These are phyloP conservation scores for Mortierella sp. DNA, from an alignment of 371 early-diverging fungal genomes.

Conservation along the genomic window DNA sequence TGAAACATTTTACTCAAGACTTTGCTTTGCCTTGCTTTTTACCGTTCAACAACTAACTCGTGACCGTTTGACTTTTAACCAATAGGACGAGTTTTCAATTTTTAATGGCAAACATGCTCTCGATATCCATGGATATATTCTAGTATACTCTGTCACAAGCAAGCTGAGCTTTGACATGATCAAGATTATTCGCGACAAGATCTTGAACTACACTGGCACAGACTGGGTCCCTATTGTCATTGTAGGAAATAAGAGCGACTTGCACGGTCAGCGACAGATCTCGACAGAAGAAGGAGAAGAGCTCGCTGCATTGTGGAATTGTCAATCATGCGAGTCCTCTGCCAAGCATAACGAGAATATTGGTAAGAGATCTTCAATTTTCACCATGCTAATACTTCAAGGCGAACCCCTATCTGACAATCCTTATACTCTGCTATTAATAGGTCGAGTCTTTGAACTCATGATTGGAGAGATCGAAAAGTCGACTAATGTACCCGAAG, in stretches of 20 bases:
- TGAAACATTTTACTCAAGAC: not conserved
- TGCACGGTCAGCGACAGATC: slow-evolving; percentile 87
- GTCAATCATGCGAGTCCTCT: slow-evolving; percentile 89
- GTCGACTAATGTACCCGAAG: slow-evolving; percentile 69
- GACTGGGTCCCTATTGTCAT: slow-evolving; percentile 91
- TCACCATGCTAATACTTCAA: not conserved
- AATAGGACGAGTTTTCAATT: slow-evolving; percentile 94
- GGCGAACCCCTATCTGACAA: slow-evolving; percentile 4
- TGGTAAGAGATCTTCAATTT: slow-evolving; percentile 61
- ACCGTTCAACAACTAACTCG: not conserved
- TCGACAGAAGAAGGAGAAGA: slow-evolving; percentile 82
- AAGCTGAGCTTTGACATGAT: slow-evolving; percentile 91
- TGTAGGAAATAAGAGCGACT: slow-evolving; percentile 95
- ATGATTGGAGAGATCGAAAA: slow-evolving; percentile 80
- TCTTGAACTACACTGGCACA: slow-evolving; percentile 92
- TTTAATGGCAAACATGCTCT: slow-evolving; percentile 91
- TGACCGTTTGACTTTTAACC: not conserved
- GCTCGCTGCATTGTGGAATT: slow-evolving; percentile 85
- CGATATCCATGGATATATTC: slow-evolving; percentile 93
- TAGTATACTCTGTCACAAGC: slow-evolving; percentile 93
- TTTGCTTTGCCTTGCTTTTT: not conserved
- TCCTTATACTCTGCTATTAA: not conserved
- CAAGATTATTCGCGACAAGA: slow-evolving; percentile 93
- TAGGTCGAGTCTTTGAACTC: slow-evolving; percentile 77
- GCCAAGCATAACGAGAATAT: slow-evolving; percentile 95